Evolutionary conservation across 306 rosid species (phyloP).

Genomic region (Trifolium dubium): DNA sequence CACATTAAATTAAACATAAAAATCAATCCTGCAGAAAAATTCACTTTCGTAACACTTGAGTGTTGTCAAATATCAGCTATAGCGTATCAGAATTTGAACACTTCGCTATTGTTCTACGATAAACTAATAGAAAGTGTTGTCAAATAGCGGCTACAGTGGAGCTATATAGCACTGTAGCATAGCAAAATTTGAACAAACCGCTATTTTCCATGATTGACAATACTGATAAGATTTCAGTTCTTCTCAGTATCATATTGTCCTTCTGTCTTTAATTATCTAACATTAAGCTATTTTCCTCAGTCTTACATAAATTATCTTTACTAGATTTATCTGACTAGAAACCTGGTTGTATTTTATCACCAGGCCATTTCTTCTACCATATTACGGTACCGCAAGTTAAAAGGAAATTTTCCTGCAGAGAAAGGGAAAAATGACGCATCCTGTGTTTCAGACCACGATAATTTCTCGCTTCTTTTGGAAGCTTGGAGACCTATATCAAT

Average conservation of each 20-base stretch:
- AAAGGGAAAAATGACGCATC: slow-evolving; percentile 43
- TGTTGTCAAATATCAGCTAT: not conserved
- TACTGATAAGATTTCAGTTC: not conserved
- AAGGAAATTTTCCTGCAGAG: slow-evolving; percentile 46
- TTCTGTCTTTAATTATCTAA: not conserved
- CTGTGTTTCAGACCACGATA: slow-evolving; percentile 44
- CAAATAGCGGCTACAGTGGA: not conserved
- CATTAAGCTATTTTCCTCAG: slow-evolving; percentile 5
- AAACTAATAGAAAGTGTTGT: not conserved
- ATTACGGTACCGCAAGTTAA: slow-evolving; percentile 66
- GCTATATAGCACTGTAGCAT: not conserved
- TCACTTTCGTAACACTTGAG: slow-evolving; percentile 20
- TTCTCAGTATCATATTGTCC: not conserved
- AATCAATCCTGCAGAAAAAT: not conserved
- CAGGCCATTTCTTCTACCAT: slow-evolving; percentile 78
- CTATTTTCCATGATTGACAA: not conserved
- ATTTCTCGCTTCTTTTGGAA: slow-evolving; percentile 69
- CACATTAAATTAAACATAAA: slow-evolving; percentile 9
- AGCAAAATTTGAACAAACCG: not conserved
- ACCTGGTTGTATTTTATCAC: slow-evolving; percentile 38
- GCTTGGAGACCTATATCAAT: slow-evolving; percentile 90
- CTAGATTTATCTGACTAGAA: slow-evolving; percentile 32
- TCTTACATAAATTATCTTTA: slow-evolving; percentile 33
- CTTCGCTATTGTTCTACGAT: not conserved
- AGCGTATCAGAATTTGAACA: not conserved